phyloP scores from a whole-genome alignment of 164 flowering plant species.

The Magnolia kwangsiensis region DNA sequence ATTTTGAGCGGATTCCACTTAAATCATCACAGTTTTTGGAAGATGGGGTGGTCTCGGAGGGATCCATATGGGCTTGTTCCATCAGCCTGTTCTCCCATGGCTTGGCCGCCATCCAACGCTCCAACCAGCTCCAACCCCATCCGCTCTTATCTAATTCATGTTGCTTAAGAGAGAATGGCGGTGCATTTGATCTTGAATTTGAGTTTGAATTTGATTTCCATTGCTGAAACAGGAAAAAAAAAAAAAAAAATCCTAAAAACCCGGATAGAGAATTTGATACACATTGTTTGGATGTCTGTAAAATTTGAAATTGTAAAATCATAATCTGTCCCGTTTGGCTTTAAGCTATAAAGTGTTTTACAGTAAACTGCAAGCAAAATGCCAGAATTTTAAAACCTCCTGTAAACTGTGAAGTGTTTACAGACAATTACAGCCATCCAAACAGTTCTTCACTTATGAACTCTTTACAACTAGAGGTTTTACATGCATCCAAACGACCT shows the following conservation, averaged over 20 bases:
- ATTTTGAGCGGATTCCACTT: constrained; percentile 23
- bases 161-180: constrained; percentile 30
- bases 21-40: constrained; percentile 34
- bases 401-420: too few relatives aligned
- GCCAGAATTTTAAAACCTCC: background rate
- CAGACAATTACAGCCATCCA: too few relatives aligned
- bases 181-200: constrained; percentile 26
- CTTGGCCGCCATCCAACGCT: constrained; percentile 97
- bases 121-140: constrained; percentile 98
- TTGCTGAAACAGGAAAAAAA: constrained; percentile 42
- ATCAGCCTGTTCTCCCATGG: constrained; percentile 94
- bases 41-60: constrained; percentile 40
- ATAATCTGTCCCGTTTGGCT: too few relatives aligned
- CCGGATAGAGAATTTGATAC: background rate
- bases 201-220: constrained; percentile 54
- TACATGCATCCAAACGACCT: too few relatives aligned
- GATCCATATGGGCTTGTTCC: constrained; percentile 46
- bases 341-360: too few relatives aligned
- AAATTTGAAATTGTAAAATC: too few relatives aligned
- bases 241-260: background rate
- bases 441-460: too few relatives aligned
- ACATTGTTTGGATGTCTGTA: too few relatives aligned
- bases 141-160: constrained; percentile 56
- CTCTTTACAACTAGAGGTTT: too few relatives aligned
- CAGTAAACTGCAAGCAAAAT: background rate